Base-by-base conservation (phyloP, 768 basidiomycete species). In the Psilocybe azurescens region DNA sequence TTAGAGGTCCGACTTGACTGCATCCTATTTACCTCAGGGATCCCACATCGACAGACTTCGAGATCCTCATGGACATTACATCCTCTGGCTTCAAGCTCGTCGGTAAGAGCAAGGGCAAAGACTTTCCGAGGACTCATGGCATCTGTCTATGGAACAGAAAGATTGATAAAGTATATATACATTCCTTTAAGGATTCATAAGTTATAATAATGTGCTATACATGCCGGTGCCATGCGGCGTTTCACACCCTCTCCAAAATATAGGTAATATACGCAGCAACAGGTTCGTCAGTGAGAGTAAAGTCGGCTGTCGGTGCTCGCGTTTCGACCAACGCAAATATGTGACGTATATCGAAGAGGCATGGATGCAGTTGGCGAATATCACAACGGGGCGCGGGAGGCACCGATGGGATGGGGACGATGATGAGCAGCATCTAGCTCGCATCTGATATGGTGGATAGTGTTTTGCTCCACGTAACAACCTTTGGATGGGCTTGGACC, bases 401-500 rank as follows among this genome's bases (percentile, higher is more conserved):
- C 33, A 36, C 33, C 7, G 33, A 11, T 36, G 33, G 33, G 11
- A 11, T 36, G 16, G 6, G 14, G 46, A 11, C 14, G 16, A 20
- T 16, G 46, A 39, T 56, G 18, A 46, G 16, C 39, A 36, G 41
- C 28, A 14, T 10, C 18, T 47, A 58, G 46, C 46, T 58, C 9
- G n/a, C 30, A 29, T 62, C 58, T 33, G 58, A 36, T 14, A 90
- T 72, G 2, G 80, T 83, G 67, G 87, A 83, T 58, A 93, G 75
- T 2, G 89, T 89, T 70, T 81, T 81, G 69, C 88, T 91, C 91
- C 91, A 93, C 59, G 80, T 73, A 8, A 83, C 77, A 9, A 93
- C 92, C 69, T 86, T 92, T 24, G 86, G 86, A 72, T 93, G 90
- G 0, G 86, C 89, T 62, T 80, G 78, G 18, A 92, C 90, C 90